Percentiles rank a stretch among this genome's conserved stretches.
Conservation (phyloP, 805 yeast species). For the Lipomyces orientalis region DNA sequence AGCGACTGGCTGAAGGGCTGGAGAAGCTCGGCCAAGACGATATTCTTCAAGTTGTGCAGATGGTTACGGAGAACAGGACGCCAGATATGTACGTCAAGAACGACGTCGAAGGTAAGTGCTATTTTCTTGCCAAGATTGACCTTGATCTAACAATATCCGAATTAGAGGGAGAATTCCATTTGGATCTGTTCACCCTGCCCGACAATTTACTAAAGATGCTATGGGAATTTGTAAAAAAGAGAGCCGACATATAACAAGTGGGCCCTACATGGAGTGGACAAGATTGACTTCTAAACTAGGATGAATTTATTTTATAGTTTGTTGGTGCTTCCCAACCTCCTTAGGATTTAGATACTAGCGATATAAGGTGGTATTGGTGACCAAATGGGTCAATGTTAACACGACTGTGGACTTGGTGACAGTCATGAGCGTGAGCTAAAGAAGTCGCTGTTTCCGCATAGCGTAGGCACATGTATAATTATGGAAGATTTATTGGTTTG, state of each 20-base stretch:
- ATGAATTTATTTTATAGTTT: not conserved
- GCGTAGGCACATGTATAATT: not conserved
- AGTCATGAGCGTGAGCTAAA: not conserved
- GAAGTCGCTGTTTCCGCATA: not conserved
- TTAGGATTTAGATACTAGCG: not conserved
- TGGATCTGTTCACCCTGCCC: slow-evolving; percentile 93
- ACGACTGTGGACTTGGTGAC: not conserved
- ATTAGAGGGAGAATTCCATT: slow-evolving; percentile 88
- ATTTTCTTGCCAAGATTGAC: not conserved
- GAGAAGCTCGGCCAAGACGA: slow-evolving; percentile 92
- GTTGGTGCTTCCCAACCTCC: not conserved
- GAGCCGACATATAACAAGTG: slow-evolving; percentile 16
- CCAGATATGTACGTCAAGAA: slow-evolving; percentile 94
- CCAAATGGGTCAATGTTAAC: not conserved
- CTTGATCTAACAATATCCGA: not conserved
- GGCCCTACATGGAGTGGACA: not conserved
- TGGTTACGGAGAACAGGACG: slow-evolving; percentile 95
- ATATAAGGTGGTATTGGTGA: not conserved
- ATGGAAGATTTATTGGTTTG: not conserved
- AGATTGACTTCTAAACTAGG: not conserved
- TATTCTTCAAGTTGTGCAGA: slow-evolving; percentile 90
- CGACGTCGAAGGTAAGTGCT: slow-evolving; percentile 67
- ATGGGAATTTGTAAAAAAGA: slow-evolving; percentile 83
- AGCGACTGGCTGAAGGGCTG: slow-evolving; percentile 85
- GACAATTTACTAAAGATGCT: slow-evolving; percentile 87